Conservation (phyloP, 371 early-diverging fungal species). For the Mucor indicus region DNA sequence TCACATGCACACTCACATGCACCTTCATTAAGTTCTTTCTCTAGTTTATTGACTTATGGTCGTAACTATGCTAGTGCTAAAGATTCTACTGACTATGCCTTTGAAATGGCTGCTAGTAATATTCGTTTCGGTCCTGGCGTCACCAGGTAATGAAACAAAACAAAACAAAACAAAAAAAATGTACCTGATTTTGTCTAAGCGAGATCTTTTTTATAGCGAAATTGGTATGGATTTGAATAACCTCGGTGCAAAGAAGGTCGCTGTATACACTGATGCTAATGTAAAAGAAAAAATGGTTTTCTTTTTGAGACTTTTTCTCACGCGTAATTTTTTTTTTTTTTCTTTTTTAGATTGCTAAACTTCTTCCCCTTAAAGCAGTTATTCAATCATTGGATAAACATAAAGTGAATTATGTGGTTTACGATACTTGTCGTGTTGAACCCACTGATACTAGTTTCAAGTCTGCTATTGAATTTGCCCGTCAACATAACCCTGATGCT, state of each 20-base stretch:
- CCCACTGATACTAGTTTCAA: slow-evolving; percentile 80
- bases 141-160: slow-evolving; percentile 50
- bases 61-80: slow-evolving; percentile 46
- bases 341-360: slow-evolving; percentile 54
- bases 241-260: slow-evolving; percentile 76
- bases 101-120: slow-evolving; percentile 88
- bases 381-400: slow-evolving; percentile 74
- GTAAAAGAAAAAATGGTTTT: slow-evolving; percentile 30
- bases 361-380: slow-evolving; percentile 75
- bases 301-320: slow-evolving; percentile 1
- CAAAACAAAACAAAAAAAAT: neutral
- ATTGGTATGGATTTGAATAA: slow-evolving; percentile 85
- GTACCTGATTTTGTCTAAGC: no score
- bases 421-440: slow-evolving; percentile 78
- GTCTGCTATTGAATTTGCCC: slow-evolving; percentile 79
- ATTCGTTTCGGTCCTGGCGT: slow-evolving; percentile 86
- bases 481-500: slow-evolving; percentile 71
- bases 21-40: slow-evolving; percentile 29
- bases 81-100: slow-evolving; percentile 71
- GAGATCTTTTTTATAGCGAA: slow-evolving; percentile 43
- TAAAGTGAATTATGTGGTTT: slow-evolving; percentile 72
- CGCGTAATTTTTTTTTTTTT: slow-evolving; percentile 16
- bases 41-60: slow-evolving; percentile 43
- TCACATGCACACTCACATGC: slow-evolving; percentile 43
- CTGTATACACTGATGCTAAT: slow-evolving; percentile 84